Base-by-base conservation (phyloP, 768 basidiomycete genomes). In the Kwoniella dendrophila region DNA sequence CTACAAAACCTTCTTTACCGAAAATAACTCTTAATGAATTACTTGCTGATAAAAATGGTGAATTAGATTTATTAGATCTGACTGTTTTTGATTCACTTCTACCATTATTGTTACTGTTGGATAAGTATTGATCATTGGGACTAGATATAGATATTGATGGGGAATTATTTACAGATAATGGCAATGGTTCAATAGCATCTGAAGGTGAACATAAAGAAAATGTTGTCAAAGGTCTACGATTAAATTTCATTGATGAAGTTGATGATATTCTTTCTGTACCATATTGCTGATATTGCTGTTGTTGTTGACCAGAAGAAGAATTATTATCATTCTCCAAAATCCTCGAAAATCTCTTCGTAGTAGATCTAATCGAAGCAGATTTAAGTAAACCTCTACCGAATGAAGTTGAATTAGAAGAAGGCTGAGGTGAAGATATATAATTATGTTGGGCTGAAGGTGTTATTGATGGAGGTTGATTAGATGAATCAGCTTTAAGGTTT, bases 101-200 rank as follows among this genome's bases (percentile, higher is more conserved):
- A n/a, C n/a, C n/a, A n/a, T n/a, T n/a, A n/a, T n/a, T n/a, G n/a
- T n/a, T n/a, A n/a, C n/a, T n/a, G n/a, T n/a, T n/a, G n/a, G n/a
- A n/a, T n/a, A n/a, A n/a, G n/a, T n/a, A n/a, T n/a, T n/a, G n/a
- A n/a, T n/a, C n/a, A n/a, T n/a, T n/a, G n/a, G n/a, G n/a, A n/a
- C n/a, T n/a, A n/a, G n/a, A n/a, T n/a, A n/a, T n/a, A n/a, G n/a
- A n/a, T n/a, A n/a, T n/a, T n/a, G n/a, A n/a, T n/a, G n/a, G n/a
- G n/a, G n/a, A n/a, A n/a, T n/a, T n/a, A n/a, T n/a, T n/a, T n/a
- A n/a, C n/a, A n/a, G n/a, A n/a, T n/a, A n/a, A 11, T 1, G 63
- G 70, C 1, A 72, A 38, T 5, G 71, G 68, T 18, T 72, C 71
- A 34, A 72, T 67, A 2, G 68, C 71, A 29, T 65, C 64, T 3